Percentiles rank a stretch among this genome's conserved stretches.
phyloP scores from a whole-genome alignment of 768 basidiomycete species.

The Suillus americanus region DNA sequence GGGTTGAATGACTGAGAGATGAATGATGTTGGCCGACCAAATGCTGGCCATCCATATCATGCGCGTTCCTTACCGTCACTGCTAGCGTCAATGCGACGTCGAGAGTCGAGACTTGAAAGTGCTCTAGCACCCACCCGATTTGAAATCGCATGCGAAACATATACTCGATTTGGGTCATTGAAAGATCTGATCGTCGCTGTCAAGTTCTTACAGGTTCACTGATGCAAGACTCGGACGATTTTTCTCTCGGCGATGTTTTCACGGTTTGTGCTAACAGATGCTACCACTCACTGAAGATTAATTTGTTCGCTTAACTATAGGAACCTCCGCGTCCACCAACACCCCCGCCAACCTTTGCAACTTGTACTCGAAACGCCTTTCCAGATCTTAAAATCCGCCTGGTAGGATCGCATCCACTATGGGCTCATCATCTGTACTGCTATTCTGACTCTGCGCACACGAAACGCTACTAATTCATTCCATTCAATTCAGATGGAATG shows the following conservation, averaged over 20 bases:
- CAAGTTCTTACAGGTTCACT: background rate
- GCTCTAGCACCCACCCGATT: too few species aligned
- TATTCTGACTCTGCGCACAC: conserved; percentile 10
- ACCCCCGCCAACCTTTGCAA: conserved; percentile 56
- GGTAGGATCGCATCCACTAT: conserved; percentile 78
- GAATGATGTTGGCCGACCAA: conserved; percentile 12
- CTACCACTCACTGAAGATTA: background rate
- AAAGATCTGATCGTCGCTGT: background rate
- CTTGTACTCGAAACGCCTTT: conserved; percentile 41
- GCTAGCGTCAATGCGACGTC: background rate
- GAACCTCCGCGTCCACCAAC: conserved; percentile 68
- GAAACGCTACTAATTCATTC: background rate
- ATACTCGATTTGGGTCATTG: background rate
- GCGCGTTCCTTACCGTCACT: background rate
- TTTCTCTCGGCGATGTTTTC: conserved; percentile 48
- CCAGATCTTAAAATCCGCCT: conserved; percentile 57
- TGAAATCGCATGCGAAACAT: background rate
- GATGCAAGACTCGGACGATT: conserved; percentile 17
- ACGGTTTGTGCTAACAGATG: conserved; percentile 37
- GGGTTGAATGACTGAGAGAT: conserved; percentile 13
- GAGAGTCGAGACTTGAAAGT: background rate
- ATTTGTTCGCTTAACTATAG: conserved; percentile 21
- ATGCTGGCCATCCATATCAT: background rate
- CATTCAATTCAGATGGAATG: conserved; percentile 69
- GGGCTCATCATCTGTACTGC: conserved; percentile 74